These are phyloP conservation scores for Fusarium equiseti DNA, from an alignment of 2,329 filamentous ascomycete genomes.

Conservation along the genomic window DNA sequence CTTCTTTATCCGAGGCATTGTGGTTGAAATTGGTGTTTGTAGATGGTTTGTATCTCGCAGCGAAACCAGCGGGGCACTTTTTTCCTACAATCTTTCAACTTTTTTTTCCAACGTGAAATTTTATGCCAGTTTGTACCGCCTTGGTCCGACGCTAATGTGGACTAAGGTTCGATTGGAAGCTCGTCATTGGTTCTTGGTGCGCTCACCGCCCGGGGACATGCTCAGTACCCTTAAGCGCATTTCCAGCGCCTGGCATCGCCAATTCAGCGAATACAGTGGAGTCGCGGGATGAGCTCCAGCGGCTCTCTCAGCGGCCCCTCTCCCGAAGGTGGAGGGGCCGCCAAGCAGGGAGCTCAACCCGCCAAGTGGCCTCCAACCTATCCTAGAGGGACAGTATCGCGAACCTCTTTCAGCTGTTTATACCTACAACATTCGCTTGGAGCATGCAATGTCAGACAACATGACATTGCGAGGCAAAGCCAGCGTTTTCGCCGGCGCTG, in stretches of 20 bases:
- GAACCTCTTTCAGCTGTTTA: slow-evolving; percentile 38
- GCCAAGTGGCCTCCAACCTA: slow-evolving; percentile 50
- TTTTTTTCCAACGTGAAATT: slow-evolving; percentile 51
- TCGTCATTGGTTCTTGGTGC: slow-evolving; percentile 10
- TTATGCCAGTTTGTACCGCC: slow-evolving; percentile 53
- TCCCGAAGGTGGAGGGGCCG: slow-evolving; percentile 37
- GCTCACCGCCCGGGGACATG: slow-evolving; percentile 26
- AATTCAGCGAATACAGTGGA: slow-evolving; percentile 33
- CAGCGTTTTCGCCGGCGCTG: slow-evolving; percentile 79
- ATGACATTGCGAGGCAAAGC: slow-evolving; percentile 58
- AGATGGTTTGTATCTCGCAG: slow-evolving; percentile 38
- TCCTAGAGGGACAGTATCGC: slow-evolving; percentile 9
- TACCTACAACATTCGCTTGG: slow-evolving; percentile 40
- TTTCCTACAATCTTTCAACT: slow-evolving; percentile 50
- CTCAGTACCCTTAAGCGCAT: slow-evolving; percentile 20
- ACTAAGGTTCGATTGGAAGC: neutral
- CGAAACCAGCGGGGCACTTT: slow-evolving; percentile 52
- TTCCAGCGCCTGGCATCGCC: slow-evolving; percentile 27
- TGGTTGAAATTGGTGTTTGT: slow-evolving; percentile 37
- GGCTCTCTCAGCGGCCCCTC: slow-evolving; percentile 41
- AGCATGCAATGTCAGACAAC: slow-evolving; percentile 53
- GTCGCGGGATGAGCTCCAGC: slow-evolving; percentile 27
- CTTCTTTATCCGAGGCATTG: slow-evolving; percentile 86
- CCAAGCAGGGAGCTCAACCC: slow-evolving; percentile 41
- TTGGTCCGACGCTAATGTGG: slow-evolving; percentile 11